A percentile compares a stretch with the other conserved stretches of the same genome.
phyloP scores from a whole-genome alignment of 1,284 basidiomycete genomes.

The Melampsora larici-populina region DNA sequence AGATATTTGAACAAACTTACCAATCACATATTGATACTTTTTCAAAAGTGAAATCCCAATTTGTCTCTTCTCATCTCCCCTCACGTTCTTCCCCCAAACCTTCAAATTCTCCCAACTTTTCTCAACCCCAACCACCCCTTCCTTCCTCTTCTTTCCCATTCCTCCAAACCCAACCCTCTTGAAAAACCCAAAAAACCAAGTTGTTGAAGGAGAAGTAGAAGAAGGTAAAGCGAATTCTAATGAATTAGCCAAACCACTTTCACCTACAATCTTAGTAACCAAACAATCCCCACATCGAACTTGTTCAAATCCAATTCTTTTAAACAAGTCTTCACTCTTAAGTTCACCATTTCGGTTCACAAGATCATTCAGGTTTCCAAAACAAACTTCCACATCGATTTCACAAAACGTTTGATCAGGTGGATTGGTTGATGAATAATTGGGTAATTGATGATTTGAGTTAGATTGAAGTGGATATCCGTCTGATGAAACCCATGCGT shows the following conservation, averaged over 20 bases:
- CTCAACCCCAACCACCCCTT: neutral
- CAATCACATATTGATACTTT: constrained; percentile 39
- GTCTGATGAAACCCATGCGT: constrained; percentile 25
- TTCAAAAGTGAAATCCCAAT: neutral
- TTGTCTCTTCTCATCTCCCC: neutral
- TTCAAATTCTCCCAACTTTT: neutral
- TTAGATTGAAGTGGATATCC: constrained; percentile 22
- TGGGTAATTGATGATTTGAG: neutral
- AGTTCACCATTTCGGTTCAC: no score
- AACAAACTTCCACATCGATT: constrained; percentile 8
- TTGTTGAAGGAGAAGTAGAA: neutral
- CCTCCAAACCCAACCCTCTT: neutral
- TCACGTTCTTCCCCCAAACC: neutral
- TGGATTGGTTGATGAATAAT: constrained; percentile 1
- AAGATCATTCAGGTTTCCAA: neutral
- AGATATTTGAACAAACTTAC: neutral
- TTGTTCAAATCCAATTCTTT: constrained; percentile 1
- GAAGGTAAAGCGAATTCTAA: neutral
- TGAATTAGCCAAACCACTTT: neutral
- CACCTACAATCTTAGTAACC: neutral
- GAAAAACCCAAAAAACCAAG: no score
- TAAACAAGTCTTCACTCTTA: neutral
- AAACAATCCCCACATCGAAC: constrained; percentile 34
- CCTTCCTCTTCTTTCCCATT: neutral
- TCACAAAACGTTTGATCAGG: constrained; percentile 11